These are phyloP conservation scores for Obelidium mucronatum DNA, from an alignment of 192 early-diverging fungal genomes.

Conservation along the genomic window DNA sequence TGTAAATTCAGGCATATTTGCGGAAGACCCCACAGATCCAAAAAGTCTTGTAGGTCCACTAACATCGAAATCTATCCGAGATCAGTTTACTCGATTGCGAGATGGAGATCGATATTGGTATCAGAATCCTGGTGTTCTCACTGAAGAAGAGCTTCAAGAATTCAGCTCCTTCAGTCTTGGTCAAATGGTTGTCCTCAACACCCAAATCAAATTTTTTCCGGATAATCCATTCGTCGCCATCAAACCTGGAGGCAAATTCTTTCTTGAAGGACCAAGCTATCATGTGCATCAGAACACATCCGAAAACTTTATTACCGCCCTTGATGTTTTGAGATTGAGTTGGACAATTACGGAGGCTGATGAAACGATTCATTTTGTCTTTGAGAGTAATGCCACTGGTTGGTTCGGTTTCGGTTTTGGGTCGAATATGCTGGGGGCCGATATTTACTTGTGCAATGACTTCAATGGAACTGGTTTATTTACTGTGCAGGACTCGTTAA, in stretches of 20 bases:
- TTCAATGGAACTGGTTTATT: constrained; percentile 19
- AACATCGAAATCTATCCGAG: constrained; percentile 32
- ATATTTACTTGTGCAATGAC: constrained; percentile 46
- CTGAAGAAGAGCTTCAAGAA: constrained; percentile 41
- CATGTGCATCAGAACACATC: not conserved
- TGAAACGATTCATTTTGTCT: constrained; percentile 25
- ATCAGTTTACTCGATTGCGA: constrained; percentile 53
- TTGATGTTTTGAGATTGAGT: constrained; percentile 30
- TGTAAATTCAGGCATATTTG: constrained; percentile 34
- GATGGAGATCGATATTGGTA: constrained; percentile 63
- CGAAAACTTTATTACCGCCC: constrained; percentile 12
- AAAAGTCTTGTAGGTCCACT: constrained; percentile 43
- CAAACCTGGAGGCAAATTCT: not conserved
- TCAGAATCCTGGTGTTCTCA: constrained; percentile 56
- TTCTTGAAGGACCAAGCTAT: not conserved
- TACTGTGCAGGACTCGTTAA: constrained; percentile 41
- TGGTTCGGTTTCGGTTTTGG: constrained; percentile 57
- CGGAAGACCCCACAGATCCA: constrained; percentile 35
- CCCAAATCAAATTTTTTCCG: constrained; percentile 46
- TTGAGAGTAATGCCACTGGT: constrained; percentile 47
- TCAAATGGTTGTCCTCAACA: constrained; percentile 46
- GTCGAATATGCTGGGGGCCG: constrained; percentile 36
- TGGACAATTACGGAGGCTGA: constrained; percentile 31
- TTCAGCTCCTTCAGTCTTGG: constrained; percentile 37
- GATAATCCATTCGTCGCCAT: constrained; percentile 43